phyloP scores from a whole-genome alignment of 345 rosid species.

The Camelina sativa region DNA sequence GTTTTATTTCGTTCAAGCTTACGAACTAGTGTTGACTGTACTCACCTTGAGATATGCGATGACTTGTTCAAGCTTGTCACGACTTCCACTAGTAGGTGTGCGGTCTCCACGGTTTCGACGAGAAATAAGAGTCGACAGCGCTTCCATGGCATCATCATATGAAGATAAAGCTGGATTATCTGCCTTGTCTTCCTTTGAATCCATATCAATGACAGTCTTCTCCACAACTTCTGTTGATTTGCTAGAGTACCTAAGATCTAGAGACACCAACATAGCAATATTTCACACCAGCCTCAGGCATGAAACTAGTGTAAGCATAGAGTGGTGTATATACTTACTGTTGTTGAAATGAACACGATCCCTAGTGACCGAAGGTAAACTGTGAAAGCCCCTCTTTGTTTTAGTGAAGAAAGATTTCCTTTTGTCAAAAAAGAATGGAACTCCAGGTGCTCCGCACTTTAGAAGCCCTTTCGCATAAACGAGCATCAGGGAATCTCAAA shows the following conservation, averaged over 20 bases:
- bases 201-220: slow-evolving; percentile 41
- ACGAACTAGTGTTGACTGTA: not conserved
- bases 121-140: slow-evolving; percentile 81
- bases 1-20: not conserved
- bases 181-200: slow-evolving; percentile 44
- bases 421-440: slow-evolving; percentile 30
- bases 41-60: slow-evolving; percentile 67
- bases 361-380: slow-evolving; percentile 4
- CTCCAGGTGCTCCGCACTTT: slow-evolving; percentile 33
- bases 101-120: slow-evolving; percentile 63
- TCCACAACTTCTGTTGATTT: slow-evolving; percentile 50
- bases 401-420: slow-evolving; percentile 1
- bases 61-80: slow-evolving; percentile 73
- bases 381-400: not conserved
- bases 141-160: slow-evolving; percentile 81
- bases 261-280: slow-evolving; percentile 35
- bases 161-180: slow-evolving; percentile 52
- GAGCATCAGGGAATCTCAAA: slow-evolving; percentile 41
- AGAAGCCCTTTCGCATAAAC: slow-evolving; percentile 37
- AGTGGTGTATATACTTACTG: slow-evolving; percentile 31
- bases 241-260: slow-evolving; percentile 53
- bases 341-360: slow-evolving; percentile 22
- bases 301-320: slow-evolving; percentile 1
- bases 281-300: slow-evolving; percentile 14
- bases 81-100: slow-evolving; percentile 48